Base-by-base conservation (phyloP, 768 basidiomycete species). In the Lentinula guzmanii region DNA sequence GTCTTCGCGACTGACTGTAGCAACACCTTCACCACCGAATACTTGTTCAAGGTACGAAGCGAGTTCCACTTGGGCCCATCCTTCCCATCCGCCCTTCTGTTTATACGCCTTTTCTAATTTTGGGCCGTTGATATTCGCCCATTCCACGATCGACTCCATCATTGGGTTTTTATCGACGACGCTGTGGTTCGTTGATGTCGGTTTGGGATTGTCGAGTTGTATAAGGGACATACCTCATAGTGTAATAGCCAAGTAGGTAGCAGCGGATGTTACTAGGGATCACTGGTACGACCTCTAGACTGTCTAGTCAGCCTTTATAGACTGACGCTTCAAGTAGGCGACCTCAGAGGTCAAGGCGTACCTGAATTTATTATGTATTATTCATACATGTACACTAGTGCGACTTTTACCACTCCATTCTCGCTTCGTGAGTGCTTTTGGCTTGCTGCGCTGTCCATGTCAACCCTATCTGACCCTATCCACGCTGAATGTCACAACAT, bases 11-110 rank as follows among this genome's bases (percentile, higher is more conserved):
- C 33, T n/a, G 31, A 59, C 43, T n/a, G 15, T 21, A 31, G 31
- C 24, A 13, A 15, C 8, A 46, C n/a, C 31, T 34, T 39, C 11
- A 46, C 34, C 18, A 31, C 21, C 43, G 1, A 48, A 46, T 7
- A 15, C 18, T 24, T 41, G 21, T 33, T 46, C 5, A 16, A 46
- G 57, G 28, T 24, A 11, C 9, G 28, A 3, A 34, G 57, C 43
- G 34, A 58, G 57, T 43, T 58, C 43, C 15, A 46, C 57, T 58
- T 58, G 57, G 28, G 34, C 42, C 57, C 57, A 58, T 58, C 57
- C 57, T 46, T 58, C 57, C 57, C 57, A 58, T 18, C 57, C 57
- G 5, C 57, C 57, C 43, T 58, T 58, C 28, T 45, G 24, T 1
- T 35, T 28, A 15, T 46, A 58, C 6, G 57, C 57, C 28, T 21